Evolutionary conservation across 2,329 filamentous ascomycete species (phyloP).

Genomic region (Dothideomycetidae sp.): DNA sequence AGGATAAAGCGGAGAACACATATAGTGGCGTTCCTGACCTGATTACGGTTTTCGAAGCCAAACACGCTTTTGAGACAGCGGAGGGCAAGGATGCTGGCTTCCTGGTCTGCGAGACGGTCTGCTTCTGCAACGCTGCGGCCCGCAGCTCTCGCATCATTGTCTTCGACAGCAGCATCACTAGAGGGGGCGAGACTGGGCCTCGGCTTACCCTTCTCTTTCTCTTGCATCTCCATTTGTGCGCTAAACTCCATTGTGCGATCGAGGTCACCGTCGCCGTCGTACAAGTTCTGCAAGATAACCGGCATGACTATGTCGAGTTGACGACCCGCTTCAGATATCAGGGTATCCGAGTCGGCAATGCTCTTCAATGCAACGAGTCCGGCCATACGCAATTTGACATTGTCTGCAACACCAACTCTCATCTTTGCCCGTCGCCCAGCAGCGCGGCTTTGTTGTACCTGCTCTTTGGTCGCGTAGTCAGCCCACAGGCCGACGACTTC

Average conservation of each 20-base stretch:
- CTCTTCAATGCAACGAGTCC: constrained; percentile 59
- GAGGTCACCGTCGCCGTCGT: constrained; percentile 57
- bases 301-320: constrained; percentile 71
- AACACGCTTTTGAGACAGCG: constrained; percentile 81
- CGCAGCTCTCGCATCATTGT: constrained; percentile 51
- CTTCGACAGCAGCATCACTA: constrained; percentile 46
- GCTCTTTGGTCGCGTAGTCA: constrained; percentile 55
- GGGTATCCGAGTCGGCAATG: constrained; percentile 63
- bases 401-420: constrained; percentile 47
- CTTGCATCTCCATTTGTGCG: constrained; percentile 48
- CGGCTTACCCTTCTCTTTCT: constrained; percentile 52
- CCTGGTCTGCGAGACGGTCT: constrained; percentile 78
- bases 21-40: constrained; percentile 63
- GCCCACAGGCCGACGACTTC: constrained; percentile 69
- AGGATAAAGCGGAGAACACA: constrained; percentile 61
- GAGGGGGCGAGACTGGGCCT: constrained; percentile 71
- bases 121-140: constrained; percentile 72
- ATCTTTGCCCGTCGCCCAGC: constrained; percentile 18
- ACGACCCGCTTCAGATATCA: constrained; percentile 59
- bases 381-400: constrained; percentile 46
- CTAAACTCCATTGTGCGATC: constrained; percentile 53
- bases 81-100: constrained; percentile 70
- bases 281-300: constrained; percentile 74
- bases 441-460: constrained; percentile 16
- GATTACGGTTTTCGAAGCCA: constrained; percentile 62